A percentile compares a stretch with the other conserved stretches of the same genome.
phyloP scores from a whole-genome alignment of 208 protist genomes.

The Strigomonas culicis region DNA sequence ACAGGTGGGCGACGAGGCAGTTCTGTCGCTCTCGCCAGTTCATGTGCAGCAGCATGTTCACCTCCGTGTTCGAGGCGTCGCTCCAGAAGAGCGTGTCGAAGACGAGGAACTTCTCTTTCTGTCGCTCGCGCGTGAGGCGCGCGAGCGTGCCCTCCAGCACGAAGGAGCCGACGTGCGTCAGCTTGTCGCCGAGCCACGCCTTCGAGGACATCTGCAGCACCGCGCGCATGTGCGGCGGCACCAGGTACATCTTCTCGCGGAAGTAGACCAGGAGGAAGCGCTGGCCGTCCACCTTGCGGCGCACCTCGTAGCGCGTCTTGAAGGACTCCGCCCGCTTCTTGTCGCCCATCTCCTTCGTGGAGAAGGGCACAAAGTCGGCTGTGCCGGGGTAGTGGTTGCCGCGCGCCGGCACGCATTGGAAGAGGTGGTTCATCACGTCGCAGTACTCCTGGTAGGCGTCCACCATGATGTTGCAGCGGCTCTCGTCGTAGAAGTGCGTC shows the following conservation, averaged over 20 bases:
- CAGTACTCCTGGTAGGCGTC: constrained; percentile 68
- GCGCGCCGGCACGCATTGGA: constrained; percentile 49
- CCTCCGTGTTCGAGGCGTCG: constrained; percentile 28
- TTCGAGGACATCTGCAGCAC: constrained; percentile 52
- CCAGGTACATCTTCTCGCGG: constrained; percentile 56
- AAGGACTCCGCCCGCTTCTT: constrained; percentile 55
- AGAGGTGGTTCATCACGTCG: constrained; percentile 54
- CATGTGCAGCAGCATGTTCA: constrained; percentile 56
- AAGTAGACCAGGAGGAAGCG: constrained; percentile 50
- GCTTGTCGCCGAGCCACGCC: constrained; percentile 55
- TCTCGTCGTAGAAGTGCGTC: constrained; percentile 63
- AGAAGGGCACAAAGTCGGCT: constrained; percentile 57
- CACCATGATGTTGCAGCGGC: constrained; percentile 52
- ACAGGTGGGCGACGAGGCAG: constrained; percentile 44
- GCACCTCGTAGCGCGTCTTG: constrained; percentile 62
- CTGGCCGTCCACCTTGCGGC: constrained; percentile 53
- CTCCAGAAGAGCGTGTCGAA: constrained; percentile 81
- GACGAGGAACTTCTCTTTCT: constrained; percentile 69
- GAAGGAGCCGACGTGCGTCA: constrained; percentile 41
- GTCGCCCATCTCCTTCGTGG: constrained; percentile 64
- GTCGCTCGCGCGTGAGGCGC: constrained; percentile 32
- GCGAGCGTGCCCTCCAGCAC: constrained; percentile 76
- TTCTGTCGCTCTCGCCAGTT: constrained; percentile 57
- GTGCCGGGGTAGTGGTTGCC: constrained; percentile 51
- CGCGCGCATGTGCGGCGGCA: constrained; percentile 74